Percentiles rank a stretch among this genome's conserved stretches.
These are phyloP conservation scores for Agrocybe pediades DNA, from an alignment of 768 basidiomycete genomes.

Conservation along the genomic window DNA sequence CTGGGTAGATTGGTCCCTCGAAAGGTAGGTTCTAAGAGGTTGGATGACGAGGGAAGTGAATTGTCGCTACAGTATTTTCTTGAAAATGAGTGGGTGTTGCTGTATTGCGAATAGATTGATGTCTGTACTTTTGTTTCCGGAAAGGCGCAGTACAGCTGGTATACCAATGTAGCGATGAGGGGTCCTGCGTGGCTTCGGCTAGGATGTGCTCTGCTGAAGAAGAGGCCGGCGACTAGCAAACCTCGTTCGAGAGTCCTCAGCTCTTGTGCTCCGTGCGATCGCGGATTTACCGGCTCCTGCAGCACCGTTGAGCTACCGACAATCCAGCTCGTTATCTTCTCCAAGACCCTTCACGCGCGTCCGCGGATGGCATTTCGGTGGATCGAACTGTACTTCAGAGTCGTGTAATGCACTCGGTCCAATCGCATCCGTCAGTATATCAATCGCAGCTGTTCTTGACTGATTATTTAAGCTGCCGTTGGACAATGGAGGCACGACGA, in stretches of 20 bases:
- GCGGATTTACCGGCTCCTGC: slow-evolving; percentile 18
- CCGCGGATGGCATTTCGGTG: slow-evolving; percentile 1
- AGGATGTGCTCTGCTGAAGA: slow-evolving; percentile 30
- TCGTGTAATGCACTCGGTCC: slow-evolving; percentile 7
- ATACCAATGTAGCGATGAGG: slow-evolving; percentile 32
- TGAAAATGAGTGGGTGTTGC: neutral
- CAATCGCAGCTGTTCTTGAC: neutral
- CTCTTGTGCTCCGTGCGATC: slow-evolving; percentile 10
- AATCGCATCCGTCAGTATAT: slow-evolving; percentile 3
- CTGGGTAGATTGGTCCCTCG: too few relatives aligned
- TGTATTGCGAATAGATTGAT: neutral
- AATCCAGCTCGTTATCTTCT: slow-evolving; percentile 11
- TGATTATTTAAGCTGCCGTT: too few relatives aligned
- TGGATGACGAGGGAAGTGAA: too few relatives aligned
- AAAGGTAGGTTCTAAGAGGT: too few relatives aligned
- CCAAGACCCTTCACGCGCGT: slow-evolving; percentile 7
- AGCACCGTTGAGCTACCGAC: slow-evolving; percentile 11
- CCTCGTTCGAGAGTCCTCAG: slow-evolving; percentile 9
- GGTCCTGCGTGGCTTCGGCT: slow-evolving; percentile 22
- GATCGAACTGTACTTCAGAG: slow-evolving; percentile 10
- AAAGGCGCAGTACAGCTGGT: slow-evolving; percentile 23
- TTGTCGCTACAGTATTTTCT: neutral
- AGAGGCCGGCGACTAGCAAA: slow-evolving; percentile 32
- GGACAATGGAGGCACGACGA: too few relatives aligned
- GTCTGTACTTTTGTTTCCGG: slow-evolving; percentile 2